A percentile compares a stretch with the other conserved stretches of the same genome.
Conservation (phyloP, 1,284 basidiomycete species). For the Pterulicium gracile region DNA sequence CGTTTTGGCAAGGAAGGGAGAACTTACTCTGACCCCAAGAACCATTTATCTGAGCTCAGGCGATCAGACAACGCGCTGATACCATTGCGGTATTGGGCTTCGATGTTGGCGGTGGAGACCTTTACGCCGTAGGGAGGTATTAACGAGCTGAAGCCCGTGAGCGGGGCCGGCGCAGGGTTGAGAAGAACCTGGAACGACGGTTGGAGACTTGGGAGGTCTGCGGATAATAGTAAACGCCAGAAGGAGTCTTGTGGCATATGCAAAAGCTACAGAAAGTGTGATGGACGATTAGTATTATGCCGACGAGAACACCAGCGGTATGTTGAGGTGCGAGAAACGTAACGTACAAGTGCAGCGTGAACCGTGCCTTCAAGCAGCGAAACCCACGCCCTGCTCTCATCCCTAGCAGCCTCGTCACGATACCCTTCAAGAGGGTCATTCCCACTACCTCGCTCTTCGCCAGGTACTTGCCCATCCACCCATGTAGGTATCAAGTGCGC, state of each 20-base stretch:
- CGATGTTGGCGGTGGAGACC: slow-evolving; percentile 35
- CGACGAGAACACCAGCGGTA: no score
- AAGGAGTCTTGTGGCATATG: slow-evolving; percentile 32
- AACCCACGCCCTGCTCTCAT: slow-evolving; percentile 74
- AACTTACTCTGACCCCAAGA: slow-evolving; percentile 61
- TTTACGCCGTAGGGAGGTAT: slow-evolving; percentile 49
- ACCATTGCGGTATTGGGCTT: slow-evolving; percentile 57
- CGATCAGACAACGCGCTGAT: slow-evolving; percentile 62
- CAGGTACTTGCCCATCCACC: slow-evolving; percentile 41
- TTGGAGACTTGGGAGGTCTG: slow-evolving; percentile 16
- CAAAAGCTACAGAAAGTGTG: slow-evolving; percentile 20
- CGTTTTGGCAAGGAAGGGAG: slow-evolving; percentile 2
- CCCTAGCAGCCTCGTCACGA: slow-evolving; percentile 39
- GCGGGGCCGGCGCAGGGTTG: slow-evolving; percentile 52
- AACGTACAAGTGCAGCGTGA: slow-evolving; percentile 59
- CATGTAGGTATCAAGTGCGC: slow-evolving; percentile 59
- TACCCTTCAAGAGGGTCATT: slow-evolving; percentile 52
- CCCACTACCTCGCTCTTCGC: slow-evolving; percentile 13
- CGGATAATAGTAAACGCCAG: slow-evolving; percentile 25
- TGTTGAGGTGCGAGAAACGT: no score
- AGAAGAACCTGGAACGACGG: slow-evolving; percentile 32
- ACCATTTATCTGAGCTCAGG: slow-evolving; percentile 65
- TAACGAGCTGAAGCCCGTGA: slow-evolving; percentile 54
- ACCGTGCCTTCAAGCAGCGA: slow-evolving; percentile 62
- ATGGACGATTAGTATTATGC: slow-evolving; percentile 5